Percentiles rank a stretch among this genome's conserved stretches.
Conservation (phyloP, 352 stramenopile species). For the Globisporangium heterothallicum region DNA sequence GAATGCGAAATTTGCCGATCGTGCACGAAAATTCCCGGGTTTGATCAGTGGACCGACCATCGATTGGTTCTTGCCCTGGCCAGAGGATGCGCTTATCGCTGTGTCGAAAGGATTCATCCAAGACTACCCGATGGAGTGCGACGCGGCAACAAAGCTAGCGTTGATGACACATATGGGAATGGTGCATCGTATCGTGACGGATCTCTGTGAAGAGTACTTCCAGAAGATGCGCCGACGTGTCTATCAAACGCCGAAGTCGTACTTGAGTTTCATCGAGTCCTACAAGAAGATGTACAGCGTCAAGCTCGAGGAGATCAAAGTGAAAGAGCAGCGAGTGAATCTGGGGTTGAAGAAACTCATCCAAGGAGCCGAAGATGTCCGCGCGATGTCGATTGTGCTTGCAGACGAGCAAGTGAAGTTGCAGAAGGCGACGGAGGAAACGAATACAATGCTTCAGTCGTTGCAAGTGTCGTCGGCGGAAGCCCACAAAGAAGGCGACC, state of each 20-base stretch:
- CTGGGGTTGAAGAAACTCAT: slow-evolving; percentile 97
- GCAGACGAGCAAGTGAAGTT: slow-evolving; percentile 96
- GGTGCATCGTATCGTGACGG: slow-evolving; percentile 96
- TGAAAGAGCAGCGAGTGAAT: slow-evolving; percentile 96
- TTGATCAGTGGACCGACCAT: slow-evolving; percentile 97
- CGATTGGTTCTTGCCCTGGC: slow-evolving; percentile 99
- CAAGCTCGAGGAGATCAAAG: slow-evolving; percentile 93
- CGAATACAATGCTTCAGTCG: slow-evolving; percentile 96
- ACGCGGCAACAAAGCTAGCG: slow-evolving; percentile 73
- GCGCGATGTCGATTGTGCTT: slow-evolving; percentile 96
- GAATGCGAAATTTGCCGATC: slow-evolving; percentile 96
- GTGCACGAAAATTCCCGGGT: slow-evolving; percentile 96
- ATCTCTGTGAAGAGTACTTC: slow-evolving; percentile 98
- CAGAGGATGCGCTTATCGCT: slow-evolving; percentile 95
- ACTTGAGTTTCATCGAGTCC: slow-evolving; percentile 97
- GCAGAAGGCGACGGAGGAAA: slow-evolving; percentile 94
- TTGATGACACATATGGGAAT: slow-evolving; percentile 98
- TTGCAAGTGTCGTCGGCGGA: slow-evolving; percentile 94
- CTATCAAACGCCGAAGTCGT: slow-evolving; percentile 98
- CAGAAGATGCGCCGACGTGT: slow-evolving; percentile 96
- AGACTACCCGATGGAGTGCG: slow-evolving; percentile 94
- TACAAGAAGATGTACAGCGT: slow-evolving; percentile 97
- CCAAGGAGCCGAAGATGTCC: slow-evolving; percentile 95
- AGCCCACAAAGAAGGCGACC: slow-evolving; percentile 96
- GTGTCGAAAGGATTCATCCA: slow-evolving; percentile 96